Conservation (phyloP, 257 asterid species). For the Solanum clarkiae region DNA sequence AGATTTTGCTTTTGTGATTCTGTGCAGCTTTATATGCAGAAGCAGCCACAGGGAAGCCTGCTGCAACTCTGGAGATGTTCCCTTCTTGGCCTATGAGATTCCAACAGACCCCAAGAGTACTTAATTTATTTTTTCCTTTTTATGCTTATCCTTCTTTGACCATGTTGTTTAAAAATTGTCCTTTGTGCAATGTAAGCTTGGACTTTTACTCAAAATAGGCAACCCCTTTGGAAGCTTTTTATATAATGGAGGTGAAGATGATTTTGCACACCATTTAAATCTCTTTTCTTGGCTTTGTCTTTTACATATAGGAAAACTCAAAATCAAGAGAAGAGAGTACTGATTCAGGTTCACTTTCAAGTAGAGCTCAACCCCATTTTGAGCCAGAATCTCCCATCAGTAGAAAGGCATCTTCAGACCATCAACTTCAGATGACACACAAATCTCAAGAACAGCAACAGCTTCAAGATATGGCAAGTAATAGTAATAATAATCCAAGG, state of each 20-base stretch:
- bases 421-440: slow-evolving; percentile 22
- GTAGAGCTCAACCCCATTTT: slow-evolving; percentile 28
- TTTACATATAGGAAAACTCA: slow-evolving; percentile 31
- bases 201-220: not conserved
- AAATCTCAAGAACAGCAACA: not conserved
- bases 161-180: not conserved
- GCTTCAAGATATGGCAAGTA: slow-evolving; percentile 14
- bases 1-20: slow-evolving; percentile 53
- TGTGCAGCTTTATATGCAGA: slow-evolving; percentile 70
- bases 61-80: slow-evolving; percentile 95
- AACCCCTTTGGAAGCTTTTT: not conserved
- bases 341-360: slow-evolving; percentile 57
- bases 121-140: not conserved
- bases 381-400: slow-evolving; percentile 73
- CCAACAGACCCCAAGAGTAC: slow-evolving; percentile 48
- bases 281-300: slow-evolving; percentile 15
- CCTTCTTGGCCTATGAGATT: slow-evolving; percentile 93
- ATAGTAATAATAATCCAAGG: slow-evolving; percentile 21
- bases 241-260: not conserved
- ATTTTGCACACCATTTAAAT: not conserved
- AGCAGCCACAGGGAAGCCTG: slow-evolving; percentile 35
- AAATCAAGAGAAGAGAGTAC: slow-evolving; percentile 79
- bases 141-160: slow-evolving; percentile 1
- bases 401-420: slow-evolving; percentile 20
- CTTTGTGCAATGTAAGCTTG: not conserved